Evolutionary conservation across 2,329 filamentous ascomycete genomes (phyloP).

Genomic region (Aureobasidium leucospermi): DNA sequence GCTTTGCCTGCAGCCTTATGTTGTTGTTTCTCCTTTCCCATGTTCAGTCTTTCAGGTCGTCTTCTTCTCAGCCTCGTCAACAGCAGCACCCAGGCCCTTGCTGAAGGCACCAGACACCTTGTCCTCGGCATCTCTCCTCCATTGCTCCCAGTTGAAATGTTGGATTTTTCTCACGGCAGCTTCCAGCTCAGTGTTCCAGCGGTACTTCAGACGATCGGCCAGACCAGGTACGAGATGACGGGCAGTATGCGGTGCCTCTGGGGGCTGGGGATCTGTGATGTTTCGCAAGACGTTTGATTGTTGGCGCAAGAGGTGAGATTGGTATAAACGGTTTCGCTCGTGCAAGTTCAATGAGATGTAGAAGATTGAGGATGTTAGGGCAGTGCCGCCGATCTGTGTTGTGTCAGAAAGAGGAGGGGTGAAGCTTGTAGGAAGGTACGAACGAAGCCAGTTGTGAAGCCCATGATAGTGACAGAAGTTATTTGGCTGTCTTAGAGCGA

Average conservation of each 20-base stretch:
- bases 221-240: slow-evolving; percentile 35
- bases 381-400: slow-evolving; percentile 42
- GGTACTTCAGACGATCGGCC: slow-evolving; percentile 41
- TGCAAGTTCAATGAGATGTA: slow-evolving; percentile 36
- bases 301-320: slow-evolving; percentile 40
- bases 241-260: slow-evolving; percentile 30
- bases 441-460: slow-evolving; percentile 47
- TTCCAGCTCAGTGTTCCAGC: slow-evolving; percentile 43
- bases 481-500: neutral
- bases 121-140: slow-evolving; percentile 35
- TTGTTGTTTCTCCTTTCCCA: neutral
- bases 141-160: slow-evolving; percentile 38
- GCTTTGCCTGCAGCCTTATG: neutral
- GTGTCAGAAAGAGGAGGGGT: neutral
- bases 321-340: slow-evolving; percentile 39
- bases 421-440: slow-evolving; percentile 15
- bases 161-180: slow-evolving; percentile 35
- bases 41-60: neutral
- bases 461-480: slow-evolving; percentile 30
- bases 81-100: neutral
- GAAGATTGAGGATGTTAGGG: slow-evolving; percentile 40
- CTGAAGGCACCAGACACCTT: slow-evolving; percentile 19
- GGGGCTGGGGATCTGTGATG: slow-evolving; percentile 37
- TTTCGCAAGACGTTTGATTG: slow-evolving; percentile 37
- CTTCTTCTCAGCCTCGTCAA: neutral